phyloP scores from a whole-genome alignment of 495 filamentous ascomycete species.

The Penicillium desertorum region DNA sequence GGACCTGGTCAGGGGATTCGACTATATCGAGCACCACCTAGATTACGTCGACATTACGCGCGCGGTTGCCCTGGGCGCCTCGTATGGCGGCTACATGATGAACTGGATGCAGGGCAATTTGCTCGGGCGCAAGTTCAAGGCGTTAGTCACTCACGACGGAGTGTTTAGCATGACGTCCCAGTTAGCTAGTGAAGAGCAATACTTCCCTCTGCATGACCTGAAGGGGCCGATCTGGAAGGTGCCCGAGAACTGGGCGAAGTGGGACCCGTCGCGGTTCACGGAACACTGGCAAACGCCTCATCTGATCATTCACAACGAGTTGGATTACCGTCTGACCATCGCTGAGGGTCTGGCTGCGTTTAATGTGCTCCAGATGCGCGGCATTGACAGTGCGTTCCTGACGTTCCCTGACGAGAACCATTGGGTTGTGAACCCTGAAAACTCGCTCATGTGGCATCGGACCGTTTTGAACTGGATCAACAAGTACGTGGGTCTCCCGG shows the following conservation, averaged over 20 bases:
- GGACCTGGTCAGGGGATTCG: conserved; percentile 77
- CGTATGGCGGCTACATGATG: conserved; percentile 87
- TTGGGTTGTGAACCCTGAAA: conserved; percentile 92
- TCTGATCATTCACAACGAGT: conserved; percentile 85
- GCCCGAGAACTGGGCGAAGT: conserved; percentile 72
- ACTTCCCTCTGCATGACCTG: conserved; percentile 84
- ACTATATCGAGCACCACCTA: conserved; percentile 70
- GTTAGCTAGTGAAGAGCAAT: conserved; percentile 80
- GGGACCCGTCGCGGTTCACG: conserved; percentile 72
- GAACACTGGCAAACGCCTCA: conserved; percentile 83
- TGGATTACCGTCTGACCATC: conserved; percentile 87
- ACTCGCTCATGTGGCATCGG: conserved; percentile 86
- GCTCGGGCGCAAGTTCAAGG: conserved; percentile 74
- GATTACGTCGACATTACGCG: conserved; percentile 71
- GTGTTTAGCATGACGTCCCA: conserved; percentile 77
- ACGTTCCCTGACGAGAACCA: conserved; percentile 84
- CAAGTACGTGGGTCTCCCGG: conserved; percentile 63
- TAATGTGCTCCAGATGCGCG: conserved; percentile 74
- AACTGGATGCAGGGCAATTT: conserved; percentile 59
- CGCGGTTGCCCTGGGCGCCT: conserved; percentile 81
- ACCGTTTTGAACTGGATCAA: conserved; percentile 90
- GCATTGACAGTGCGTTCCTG: conserved; percentile 55
- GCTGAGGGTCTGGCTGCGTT: conserved; percentile 83
- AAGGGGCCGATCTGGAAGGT: conserved; percentile 72
- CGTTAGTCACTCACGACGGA: conserved; percentile 88